Evolutionary conservation across 495 filamentous ascomycete genomes (phyloP), one percentile per base, ranked within the genome.

Genomic region (Tuber umbilicatum): DNA sequence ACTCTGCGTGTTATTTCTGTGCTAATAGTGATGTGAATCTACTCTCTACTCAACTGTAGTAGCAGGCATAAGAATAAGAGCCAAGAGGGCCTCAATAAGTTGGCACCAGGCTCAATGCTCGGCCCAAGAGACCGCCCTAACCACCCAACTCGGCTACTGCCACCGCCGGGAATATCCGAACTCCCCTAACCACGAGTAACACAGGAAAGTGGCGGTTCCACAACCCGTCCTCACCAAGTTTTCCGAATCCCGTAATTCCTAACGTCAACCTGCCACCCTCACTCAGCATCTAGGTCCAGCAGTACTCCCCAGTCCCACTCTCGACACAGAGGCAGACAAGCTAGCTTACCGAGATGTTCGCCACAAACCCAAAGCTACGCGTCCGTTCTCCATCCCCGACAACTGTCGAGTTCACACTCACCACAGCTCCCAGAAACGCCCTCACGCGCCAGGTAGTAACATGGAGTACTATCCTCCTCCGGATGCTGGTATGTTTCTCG

Each of bases 361-460:
- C 73, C 71, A 85, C 86, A 82, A 86, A 84, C 39, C 83, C 84
- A 43, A 87, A 83, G 74, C 90, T 96, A 60, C 88, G 86, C 75
- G 88, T 88, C 71, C 88, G 89, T 79, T 90, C 90, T 70, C 92
- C 93, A 69, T 94, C 93, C 47, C 91, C 93, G 60, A 94, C 93
- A 37, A 94, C 93, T n/a, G 89, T 89, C 78, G 91, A 91, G 79
- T 96, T 92, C 86, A 93, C 91, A 70, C 91, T 95, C 70, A 93
- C 93, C 74, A 94, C 92, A 79, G 72, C 78, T 2, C 81, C 81
- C 3, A 78, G 77, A 14, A 69, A 73, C 21, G 67, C 74, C 21
- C 43, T 81, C 39, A 67, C 73, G 19, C 80, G 72, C 43, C 73
- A 72, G 55, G 55, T 76, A 16, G 69, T 81, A 19, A 82, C 86